Base-by-base conservation (phyloP, 257 asterid species). In the Lavandula angustifolia region DNA sequence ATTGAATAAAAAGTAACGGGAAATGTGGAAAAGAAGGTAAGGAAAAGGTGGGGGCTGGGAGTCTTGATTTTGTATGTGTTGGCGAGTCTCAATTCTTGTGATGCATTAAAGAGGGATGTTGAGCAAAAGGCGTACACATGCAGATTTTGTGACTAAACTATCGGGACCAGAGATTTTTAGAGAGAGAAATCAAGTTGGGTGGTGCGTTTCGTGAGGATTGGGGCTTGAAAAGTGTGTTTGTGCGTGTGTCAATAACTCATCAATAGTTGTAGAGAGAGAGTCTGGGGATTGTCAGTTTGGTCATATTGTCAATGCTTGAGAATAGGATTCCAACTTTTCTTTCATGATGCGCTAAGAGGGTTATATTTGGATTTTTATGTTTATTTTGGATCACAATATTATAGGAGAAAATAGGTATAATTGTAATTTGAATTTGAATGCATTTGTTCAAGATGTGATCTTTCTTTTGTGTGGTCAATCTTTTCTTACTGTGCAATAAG, bases 121-220 rank as follows among this genome's bases (percentile, higher is more conserved):
- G 76, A 77, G 71, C 46, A 60, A 76, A 54, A 73, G 62, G 76
- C 79, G 80, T 84, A 73, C 68, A 77, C 88, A 85, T 80, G 89
- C 86, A 83, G 79, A 76, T 73, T 76, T 78, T 78, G 85, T 80
- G 95, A 84, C 82, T 75, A 47, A 63, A 81, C 79, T 62, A 75
- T 64, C 51, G 79, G 85, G 78, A 73, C 43, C 80, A 68, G 74
- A 77, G 60, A 69, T 62, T 55, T 69, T 54, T 55, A 53, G 63
- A 70, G 62, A 69, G 41, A 59, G 72, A 31, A 41, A 43, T n/a
- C 27, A 51, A 54, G 27, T 22, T 16, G 46, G 62, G 76, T 0
- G 50, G 48, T 49, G 64, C 22, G n/a, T 35, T 54, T 54, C 44
- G 56, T 60, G 55, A 53, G 6, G 4, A 50, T 59, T 38, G n/a